Base-by-base conservation (phyloP, 2,329 filamentous ascomycete genomes). In the Fusarium verticillioides region DNA sequence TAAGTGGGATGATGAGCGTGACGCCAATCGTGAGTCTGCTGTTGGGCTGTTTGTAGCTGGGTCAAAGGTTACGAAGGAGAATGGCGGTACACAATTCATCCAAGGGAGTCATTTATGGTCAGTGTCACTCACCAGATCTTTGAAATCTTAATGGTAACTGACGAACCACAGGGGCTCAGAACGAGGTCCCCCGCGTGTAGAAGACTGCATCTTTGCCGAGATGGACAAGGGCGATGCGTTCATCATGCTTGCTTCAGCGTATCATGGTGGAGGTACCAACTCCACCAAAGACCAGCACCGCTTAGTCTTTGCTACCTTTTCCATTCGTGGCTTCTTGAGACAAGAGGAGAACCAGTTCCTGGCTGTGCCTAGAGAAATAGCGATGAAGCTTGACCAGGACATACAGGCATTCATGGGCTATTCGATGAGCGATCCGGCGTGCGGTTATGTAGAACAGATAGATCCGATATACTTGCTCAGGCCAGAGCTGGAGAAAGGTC, bases 281-380 rank as follows among this genome's bases (percentile, higher is more conserved):
- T 52, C 62, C 1, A 72, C 71, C 28, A 62, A 39, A 12, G 60
- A 74, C 54, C 49, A 74, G 47, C 44, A 37, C 5, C 66, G 71
- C 4, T 18, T 64, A 2, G n/a, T 74, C 7, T 74, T 70, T 40
- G 62, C 59, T 7, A 72, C 62, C 0, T 70, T 70, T 52, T 32
- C 62, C 3, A 52, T 59, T 6, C 50, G 66, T 9, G 71, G 69
- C 2, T 72, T n/a, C n/a, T 19, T 70, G 8, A 39, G 69, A 5
- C 69, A 74, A 23, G 71, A 73, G 19, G 69, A 73, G 39, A 73
- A 73, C 23, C 71, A 73, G 11, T 73, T 69, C 10, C 50, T 71
- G 0, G 57, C 70, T 30, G 63, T 71, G 0, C 47, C 71, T 3
- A 53, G 13, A 8, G 66, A 67, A 37, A 34, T 16, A 15, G 69